Evolutionary conservation across 2,329 filamentous ascomycete genomes (phyloP).

Genomic region (Blastomyces silverae): DNA sequence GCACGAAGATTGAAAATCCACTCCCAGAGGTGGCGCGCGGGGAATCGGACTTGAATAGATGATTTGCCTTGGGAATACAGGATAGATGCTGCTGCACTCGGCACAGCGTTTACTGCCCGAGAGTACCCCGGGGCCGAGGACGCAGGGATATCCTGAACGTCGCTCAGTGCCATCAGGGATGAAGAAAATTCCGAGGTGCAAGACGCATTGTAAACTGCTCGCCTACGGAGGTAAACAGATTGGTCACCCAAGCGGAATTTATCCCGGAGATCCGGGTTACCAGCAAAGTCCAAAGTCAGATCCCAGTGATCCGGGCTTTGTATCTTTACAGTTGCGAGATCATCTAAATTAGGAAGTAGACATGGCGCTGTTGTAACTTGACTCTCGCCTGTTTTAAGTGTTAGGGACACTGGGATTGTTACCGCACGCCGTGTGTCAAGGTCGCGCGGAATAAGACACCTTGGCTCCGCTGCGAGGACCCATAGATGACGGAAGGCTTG

Average conservation of each 20-base stretch:
- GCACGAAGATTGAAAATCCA: conserved; percentile 64
- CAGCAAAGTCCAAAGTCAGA: conserved; percentile 65
- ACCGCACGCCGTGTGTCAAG: conserved; percentile 76
- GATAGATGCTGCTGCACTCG: conserved; percentile 6
- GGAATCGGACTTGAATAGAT: conserved; percentile 27
- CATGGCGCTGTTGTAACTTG: conserved; percentile 47
- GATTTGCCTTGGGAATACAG: conserved; percentile 24
- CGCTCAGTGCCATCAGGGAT: conserved; percentile 66
- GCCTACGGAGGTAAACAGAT: conserved; percentile 65
- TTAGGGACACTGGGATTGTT: conserved; percentile 62
- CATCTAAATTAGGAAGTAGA: conserved; percentile 45
- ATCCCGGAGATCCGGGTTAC: conserved; percentile 54
- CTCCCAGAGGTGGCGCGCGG: conserved; percentile 51
- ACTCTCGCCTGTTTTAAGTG: conserved; percentile 43
- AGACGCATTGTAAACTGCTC: conserved; percentile 57
- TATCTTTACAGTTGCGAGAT: conserved; percentile 35
- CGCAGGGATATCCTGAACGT: conserved; percentile 44
- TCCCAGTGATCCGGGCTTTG: conserved; percentile 66
- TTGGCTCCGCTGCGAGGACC: conserved; percentile 84
- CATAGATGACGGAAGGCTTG: conserved; percentile 97
- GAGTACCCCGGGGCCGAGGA: conserved; percentile 22
- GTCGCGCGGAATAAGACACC: conserved; percentile 83
- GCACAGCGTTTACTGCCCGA: conserved; percentile 1
- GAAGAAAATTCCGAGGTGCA: conserved; percentile 62
- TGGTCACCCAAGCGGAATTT: conserved; percentile 61